Base-by-base conservation (phyloP, 208 protist species). In the Crithidia bombi region DNA sequence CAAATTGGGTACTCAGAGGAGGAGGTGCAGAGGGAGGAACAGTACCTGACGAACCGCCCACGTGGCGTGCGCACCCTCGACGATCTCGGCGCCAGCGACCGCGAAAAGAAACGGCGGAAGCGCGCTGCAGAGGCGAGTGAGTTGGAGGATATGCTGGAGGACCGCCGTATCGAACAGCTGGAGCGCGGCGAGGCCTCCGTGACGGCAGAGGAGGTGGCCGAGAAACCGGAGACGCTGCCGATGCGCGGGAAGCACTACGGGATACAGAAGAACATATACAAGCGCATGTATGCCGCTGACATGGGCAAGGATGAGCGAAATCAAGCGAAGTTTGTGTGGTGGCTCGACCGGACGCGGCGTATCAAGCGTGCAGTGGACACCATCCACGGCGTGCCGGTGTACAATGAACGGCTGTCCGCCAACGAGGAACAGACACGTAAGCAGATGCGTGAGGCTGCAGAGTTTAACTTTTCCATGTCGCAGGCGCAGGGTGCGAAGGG, bases 371-470 rank as follows among this genome's bases (percentile, higher is more conserved):
- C 82, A 7, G 84, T 91, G 58, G 89, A 94, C 72, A 92, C 72
- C 14, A 91, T 94, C 49, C 84, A 94, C 63, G 86, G 89, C 46
- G 89, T 94, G 15, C 86, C 89, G n/a, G 61, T 92, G 19, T 94
- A 94, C 80, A 94, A 94, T 64, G 85, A 94, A 26, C 83, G 89
- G 0, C 74, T 94, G 10, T 82, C 89, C 26, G 86, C 86, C 32
- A 94, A 92, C 58, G 89, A 94, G 65, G 86, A 88, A 70, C 86
- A 94, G 74, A 89, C 79, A 19, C 81, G 86, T 51, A 79, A 89
- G 66, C 84, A 92, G 73, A 94, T 94, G 89, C 79, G 79, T n/a
- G 86, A 94, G 72, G 89, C 89, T 23, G 84, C 86, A 39, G 78
- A 94, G 76, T 94, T 94, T 61, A 94, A 92, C 69, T 90, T 87